phyloP scores from a whole-genome alignment of 192 early-diverging fungal genomes.

The Podila horticola region DNA sequence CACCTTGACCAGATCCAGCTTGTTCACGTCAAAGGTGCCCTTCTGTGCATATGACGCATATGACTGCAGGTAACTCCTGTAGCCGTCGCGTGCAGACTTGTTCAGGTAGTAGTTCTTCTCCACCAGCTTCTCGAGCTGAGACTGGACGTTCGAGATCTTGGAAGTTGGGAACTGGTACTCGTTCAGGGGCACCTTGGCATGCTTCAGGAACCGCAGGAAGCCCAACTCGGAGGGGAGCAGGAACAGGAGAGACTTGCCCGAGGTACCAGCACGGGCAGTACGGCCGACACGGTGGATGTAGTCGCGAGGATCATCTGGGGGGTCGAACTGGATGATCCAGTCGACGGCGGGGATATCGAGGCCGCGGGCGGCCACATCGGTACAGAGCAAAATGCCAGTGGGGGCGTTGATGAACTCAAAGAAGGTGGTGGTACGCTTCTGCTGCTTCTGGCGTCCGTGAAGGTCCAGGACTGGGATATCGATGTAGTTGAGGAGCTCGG shows the following conservation, averaged over 20 bases:
- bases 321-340: conserved; percentile 99
- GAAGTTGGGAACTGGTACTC: conserved; percentile 97
- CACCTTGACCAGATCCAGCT: conserved; percentile 90
- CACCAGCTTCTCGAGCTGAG: conserved; percentile 93
- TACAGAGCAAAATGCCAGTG: conserved; percentile 93
- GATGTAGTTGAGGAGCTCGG: conserved; percentile 98
- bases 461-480: conserved; percentile 98
- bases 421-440: conserved; percentile 98
- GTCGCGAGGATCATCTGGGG: conserved; percentile 99
- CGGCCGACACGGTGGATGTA: conserved; percentile 97
- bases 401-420: conserved; percentile 99
- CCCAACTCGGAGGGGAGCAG: conserved; percentile 93
- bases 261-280: conserved; percentile 91
- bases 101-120: conserved; percentile 99
- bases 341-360: conserved; percentile 98
- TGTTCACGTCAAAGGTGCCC: conserved; percentile 94
- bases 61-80: conserved; percentile 94
- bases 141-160: conserved; percentile 98
- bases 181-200: conserved; percentile 98
- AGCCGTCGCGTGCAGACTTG: conserved; percentile 95
- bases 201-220: conserved; percentile 97
- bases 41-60: conserved; percentile 97
- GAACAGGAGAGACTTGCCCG: conserved; percentile 95
- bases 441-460: conserved; percentile 97
- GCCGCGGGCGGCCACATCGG: conserved; percentile 97